Percentiles rank a stretch among this genome's conserved stretches.
Evolutionary conservation across 352 stramenopile species (phyloP).

Genomic region (Phytophthora chlamydospora): DNA sequence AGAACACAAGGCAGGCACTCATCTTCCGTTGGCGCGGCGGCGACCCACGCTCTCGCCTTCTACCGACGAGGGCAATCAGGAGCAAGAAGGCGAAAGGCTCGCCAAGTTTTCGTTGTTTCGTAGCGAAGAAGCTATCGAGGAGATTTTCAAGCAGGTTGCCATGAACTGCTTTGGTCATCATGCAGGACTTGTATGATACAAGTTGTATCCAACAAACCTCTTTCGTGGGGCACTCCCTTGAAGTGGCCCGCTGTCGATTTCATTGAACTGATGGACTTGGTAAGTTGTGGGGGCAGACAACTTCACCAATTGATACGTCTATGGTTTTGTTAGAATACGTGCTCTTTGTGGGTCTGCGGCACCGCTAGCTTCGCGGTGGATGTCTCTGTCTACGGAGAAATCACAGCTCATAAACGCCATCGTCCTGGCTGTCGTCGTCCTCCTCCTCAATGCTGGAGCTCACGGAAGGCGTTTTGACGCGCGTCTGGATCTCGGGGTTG

Average conservation of each 20-base stretch:
- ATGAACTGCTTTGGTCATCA: no score
- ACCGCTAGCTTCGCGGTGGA: slow-evolving; percentile 30
- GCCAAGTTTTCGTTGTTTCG: no score
- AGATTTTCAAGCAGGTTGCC: no score
- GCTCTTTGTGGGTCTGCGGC: slow-evolving; percentile 4
- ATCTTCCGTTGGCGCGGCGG: background rate
- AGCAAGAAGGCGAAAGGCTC: no score
- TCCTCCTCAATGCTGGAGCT: slow-evolving; percentile 29
- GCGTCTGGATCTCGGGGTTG: slow-evolving; percentile 10
- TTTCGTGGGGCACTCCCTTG: no score
- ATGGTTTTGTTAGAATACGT: slow-evolving; percentile 3
- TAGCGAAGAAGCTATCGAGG: no score
- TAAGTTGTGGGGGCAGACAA: no score
- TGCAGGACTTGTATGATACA: no score
- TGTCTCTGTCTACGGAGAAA: slow-evolving; percentile 8
- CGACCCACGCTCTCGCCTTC: slow-evolving; percentile 8
- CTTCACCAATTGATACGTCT: slow-evolving; percentile 1
- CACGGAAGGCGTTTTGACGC: slow-evolving; percentile 19
- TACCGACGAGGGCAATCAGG: no score
- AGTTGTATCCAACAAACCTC: no score
- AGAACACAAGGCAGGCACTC: slow-evolving; percentile 4
- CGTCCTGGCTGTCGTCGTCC: slow-evolving; percentile 29
- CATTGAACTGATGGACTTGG: no score
- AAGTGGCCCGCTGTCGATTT: no score
- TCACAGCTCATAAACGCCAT: slow-evolving; percentile 42